phyloP scores from a whole-genome alignment of 1,284 basidiomycete genomes.

The Anthracocystis walkeri region DNA sequence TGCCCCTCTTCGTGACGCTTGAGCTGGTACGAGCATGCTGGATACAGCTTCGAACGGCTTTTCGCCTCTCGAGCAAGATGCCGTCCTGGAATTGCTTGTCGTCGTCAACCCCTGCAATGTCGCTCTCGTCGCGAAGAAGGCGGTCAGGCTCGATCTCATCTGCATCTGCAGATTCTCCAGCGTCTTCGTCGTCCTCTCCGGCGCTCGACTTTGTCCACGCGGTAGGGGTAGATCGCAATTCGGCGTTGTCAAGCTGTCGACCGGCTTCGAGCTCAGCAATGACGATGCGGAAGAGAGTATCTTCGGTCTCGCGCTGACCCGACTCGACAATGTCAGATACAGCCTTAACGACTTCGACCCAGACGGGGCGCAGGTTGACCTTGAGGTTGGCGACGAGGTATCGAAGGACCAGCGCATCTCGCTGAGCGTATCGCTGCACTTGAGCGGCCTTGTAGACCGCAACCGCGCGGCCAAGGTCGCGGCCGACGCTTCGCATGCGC shows the following conservation, averaged over 20 bases:
- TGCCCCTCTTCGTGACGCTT: neutral
- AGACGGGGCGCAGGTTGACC: constrained; percentile 66
- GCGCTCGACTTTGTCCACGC: constrained; percentile 14
- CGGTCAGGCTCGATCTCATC: constrained; percentile 46
- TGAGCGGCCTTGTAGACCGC: constrained; percentile 36
- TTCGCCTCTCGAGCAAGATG: constrained; percentile 40
- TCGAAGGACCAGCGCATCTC: constrained; percentile 41
- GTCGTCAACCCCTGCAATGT: constrained; percentile 41
- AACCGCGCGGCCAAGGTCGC: constrained; percentile 50
- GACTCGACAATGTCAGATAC: constrained; percentile 55
- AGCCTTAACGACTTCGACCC: constrained; percentile 61
- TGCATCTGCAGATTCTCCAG: constrained; percentile 10
- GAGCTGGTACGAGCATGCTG: constrained; percentile 42
- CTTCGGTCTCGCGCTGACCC: constrained; percentile 19
- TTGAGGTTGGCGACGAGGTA: constrained; percentile 65
- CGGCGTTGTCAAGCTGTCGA: constrained; percentile 22
- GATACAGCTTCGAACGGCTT: constrained; percentile 46
- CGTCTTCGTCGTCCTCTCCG: constrained; percentile 3
- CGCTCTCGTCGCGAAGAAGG: constrained; percentile 35
- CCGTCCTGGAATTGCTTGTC: constrained; percentile 62
- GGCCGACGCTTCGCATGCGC: constrained; percentile 57
- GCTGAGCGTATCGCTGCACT: constrained; percentile 14
- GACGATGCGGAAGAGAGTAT: constrained; percentile 29
- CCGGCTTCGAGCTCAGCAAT: constrained; percentile 43
- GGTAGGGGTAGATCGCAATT: constrained; percentile 28